Base-by-base conservation (phyloP, 2,329 filamentous ascomycete genomes). In the Ramichloridium luteum region DNA sequence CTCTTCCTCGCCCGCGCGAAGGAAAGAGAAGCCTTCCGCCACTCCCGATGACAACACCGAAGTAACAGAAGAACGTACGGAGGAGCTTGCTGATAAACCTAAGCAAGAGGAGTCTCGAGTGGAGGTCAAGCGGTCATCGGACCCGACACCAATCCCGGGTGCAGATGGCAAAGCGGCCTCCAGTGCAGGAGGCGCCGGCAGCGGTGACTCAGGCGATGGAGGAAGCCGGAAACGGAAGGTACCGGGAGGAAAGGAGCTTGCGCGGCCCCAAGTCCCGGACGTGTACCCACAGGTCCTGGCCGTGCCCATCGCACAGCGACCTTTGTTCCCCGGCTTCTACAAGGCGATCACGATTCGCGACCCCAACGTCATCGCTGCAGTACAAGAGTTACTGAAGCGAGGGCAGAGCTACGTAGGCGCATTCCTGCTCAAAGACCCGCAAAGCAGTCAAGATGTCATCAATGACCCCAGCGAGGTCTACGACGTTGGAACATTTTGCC, bases 311-410 rank as follows among this genome's bases (percentile, higher is more conserved):
- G 81, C 84, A 16, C 85, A 92, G 56, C 72, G 90, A 32, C 90
- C 90, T 8, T 65, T 98, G 9, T 98, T 96, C 59, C 90, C 90
- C 1, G 90, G 90, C 1, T 98, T 96, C 60, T 98, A 98, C 65
- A 98, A 98, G 61, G 88, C 90, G 6, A 90, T 98, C 46, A 98
- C 88, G 3, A 93, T 98, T 46, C 79, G 83, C 53, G 85, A 98
- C 51, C 82, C 81, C 12, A 81, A 90, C 47, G 90, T 98, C 20
- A 80, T 86, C 10, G 76, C 77, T 23, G 90, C 90, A 13, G 93
- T 98, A 44, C 80, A 86, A 36, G 92, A 98, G 54, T 90, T 93
- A 70, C 83, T 96, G 55, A 93, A 93, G 67, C 72, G 88, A 31
- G 90, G 90, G 1, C 92, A 98, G 57, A 92, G 88, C 14, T 98